phyloP scores from a whole-genome alignment of 305 asterid genomes.

The Solanum hybrid region DNA sequence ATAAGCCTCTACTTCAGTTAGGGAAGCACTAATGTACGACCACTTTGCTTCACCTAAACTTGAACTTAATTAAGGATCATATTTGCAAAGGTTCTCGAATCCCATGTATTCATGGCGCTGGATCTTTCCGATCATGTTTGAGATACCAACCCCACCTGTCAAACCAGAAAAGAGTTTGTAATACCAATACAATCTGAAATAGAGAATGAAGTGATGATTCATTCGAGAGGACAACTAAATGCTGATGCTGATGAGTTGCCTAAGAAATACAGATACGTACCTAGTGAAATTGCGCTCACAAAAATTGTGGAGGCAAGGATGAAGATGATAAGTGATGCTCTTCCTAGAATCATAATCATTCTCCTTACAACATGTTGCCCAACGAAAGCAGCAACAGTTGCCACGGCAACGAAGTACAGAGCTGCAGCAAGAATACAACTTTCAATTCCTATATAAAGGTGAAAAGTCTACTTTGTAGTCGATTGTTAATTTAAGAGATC shows the following conservation, averaged over 20 bases:
- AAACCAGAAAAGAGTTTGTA: neutral
- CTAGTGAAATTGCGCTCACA: constrained; percentile 81
- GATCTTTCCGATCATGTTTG: constrained; percentile 78
- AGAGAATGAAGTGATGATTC: neutral
- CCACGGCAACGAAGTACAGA: constrained; percentile 52
- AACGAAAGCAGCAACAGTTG: constrained; percentile 66
- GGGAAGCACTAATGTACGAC: neutral
- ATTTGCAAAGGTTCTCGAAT: constrained; percentile 87
- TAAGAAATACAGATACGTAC: constrained; percentile 22
- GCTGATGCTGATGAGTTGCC: neutral
- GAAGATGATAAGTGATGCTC: constrained; percentile 88
- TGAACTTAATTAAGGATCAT: constrained; percentile 21
- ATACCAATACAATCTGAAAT: neutral
- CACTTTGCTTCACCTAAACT: constrained; percentile 1
- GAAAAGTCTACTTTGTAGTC: neutral
- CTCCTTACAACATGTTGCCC: constrained; percentile 80
- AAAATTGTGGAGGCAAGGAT: constrained; percentile 81
- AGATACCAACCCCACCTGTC: constrained; percentile 88
- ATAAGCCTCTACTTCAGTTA: neutral
- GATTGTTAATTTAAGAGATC: neutral
- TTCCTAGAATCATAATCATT: constrained; percentile 55
- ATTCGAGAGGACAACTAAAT: neutral
- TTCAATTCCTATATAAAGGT: neutral
- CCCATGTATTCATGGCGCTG: constrained; percentile 82
- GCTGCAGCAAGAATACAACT: constrained; percentile 32